Evolutionary conservation across 2,329 filamentous ascomycete genomes (phyloP).

Genomic region (Claviceps africana): DNA sequence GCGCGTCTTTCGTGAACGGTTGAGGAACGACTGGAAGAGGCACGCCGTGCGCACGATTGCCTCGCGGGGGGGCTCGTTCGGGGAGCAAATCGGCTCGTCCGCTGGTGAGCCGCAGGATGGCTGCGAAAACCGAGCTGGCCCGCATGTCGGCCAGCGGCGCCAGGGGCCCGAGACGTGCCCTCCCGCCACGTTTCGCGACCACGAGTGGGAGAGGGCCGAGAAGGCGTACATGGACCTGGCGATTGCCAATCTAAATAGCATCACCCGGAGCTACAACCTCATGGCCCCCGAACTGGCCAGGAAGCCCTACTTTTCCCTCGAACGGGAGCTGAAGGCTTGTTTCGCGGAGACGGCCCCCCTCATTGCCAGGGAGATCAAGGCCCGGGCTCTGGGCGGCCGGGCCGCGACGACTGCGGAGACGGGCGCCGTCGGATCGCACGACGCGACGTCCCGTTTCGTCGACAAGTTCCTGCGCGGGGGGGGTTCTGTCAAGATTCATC

Average conservation of each 20-base stretch:
- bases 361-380: conserved; percentile 57
- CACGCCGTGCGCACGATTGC: conserved; percentile 70
- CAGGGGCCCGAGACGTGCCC: too few species aligned
- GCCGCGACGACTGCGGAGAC: conserved; percentile 23
- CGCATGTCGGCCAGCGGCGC: too few species aligned
- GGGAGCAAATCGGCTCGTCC: conserved; percentile 46
- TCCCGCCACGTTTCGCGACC: conserved; percentile 53
- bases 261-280: conserved; percentile 82
- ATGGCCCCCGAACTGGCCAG: conserved; percentile 87
- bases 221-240: conserved; percentile 60
- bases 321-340: conserved; percentile 67
- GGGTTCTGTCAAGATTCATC: conserved; percentile 42
- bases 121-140: too few species aligned
- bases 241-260: conserved; percentile 61
- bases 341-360: conserved; percentile 75
- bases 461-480: conserved; percentile 41
- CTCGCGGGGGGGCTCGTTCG: conserved; percentile 58
- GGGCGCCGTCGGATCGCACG: conserved; percentile 10
- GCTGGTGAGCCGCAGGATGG: too few species aligned
- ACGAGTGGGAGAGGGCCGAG: conserved; percentile 61
- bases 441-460: conserved; percentile 37
- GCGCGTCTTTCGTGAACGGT: conserved; percentile 54
- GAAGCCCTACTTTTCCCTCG: conserved; percentile 78
- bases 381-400: conserved; percentile 42
- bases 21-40: conserved; percentile 72